Evolutionary conservation across 1,139 yeast species (phyloP), one percentile per base, ranked within the genome.

Genomic region (Lodderomyces elongisporus): DNA sequence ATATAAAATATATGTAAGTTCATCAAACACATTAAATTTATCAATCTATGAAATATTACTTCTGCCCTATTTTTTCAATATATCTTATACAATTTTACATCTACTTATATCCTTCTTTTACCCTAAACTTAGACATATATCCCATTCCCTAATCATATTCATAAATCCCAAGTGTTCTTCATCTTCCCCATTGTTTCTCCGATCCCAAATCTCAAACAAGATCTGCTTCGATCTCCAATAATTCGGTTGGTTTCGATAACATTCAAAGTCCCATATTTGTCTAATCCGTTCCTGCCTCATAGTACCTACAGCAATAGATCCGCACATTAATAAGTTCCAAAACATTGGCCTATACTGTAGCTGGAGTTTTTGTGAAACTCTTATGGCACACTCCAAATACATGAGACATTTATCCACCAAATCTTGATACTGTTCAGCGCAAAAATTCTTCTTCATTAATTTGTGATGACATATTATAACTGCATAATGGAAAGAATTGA

Each of bases 91-190:
- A n/a, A n/a, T n/a, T n/a, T n/a, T n/a, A n/a, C n/a, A n/a, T n/a
- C n/a, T n/a, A n/a, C n/a, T n/a, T n/a, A n/a, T n/a, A n/a, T n/a
- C n/a, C n/a, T n/a, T n/a, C n/a, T 20, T 12, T 30, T 13, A 58
- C 4, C 64, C 68, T 32, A 68, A 48, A 37, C 63, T 60, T 36
- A 69, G 51, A 3, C 60, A 58, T 5, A 66, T 51, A 22, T 70
- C 78, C 80, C 80, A 75, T 37, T 70, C 76, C 33, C 76, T 58
- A 2, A 75, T 60, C 56, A 74, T 51, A 43, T 74, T 79, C 63
- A 74, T 60, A 66, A 77, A 73, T 16, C 73, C 69, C 18, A 49
- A 47, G 13, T 60, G 60, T 28, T 69, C 74, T 25, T 32, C 39
- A n/a, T 60, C 62, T 31, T 71, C 75, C 2, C 62, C 65, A 9